These are phyloP conservation scores for Vigna angularis DNA, from an alignment of 306 rosid genomes.

Conservation along the genomic window DNA sequence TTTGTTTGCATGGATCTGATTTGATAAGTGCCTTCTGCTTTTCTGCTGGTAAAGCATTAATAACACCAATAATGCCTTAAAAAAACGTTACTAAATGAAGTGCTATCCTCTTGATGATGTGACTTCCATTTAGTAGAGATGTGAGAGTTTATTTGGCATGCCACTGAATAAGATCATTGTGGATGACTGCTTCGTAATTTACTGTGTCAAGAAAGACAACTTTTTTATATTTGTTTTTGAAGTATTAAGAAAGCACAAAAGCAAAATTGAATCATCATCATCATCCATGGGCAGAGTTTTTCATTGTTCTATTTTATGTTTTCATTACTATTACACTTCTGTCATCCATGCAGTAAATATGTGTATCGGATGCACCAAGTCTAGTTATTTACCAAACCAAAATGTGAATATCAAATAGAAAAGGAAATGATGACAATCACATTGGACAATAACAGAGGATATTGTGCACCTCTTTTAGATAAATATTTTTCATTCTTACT, in stretches of 20 bases:
- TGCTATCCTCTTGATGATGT: constrained; percentile 50
- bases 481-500: too few relatives aligned
- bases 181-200: constrained; percentile 7
- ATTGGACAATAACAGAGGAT: too few relatives aligned
- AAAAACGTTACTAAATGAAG: constrained; percentile 34
- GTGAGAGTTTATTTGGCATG: constrained; percentile 26
- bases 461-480: too few relatives aligned
- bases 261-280: too few relatives aligned
- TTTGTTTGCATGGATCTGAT: not conserved
- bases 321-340: too few relatives aligned
- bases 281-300: too few relatives aligned
- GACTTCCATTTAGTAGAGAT: constrained; percentile 53
- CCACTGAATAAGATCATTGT: not conserved
- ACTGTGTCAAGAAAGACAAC: constrained; percentile 27
- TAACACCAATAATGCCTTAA: constrained; percentile 40
- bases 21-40: constrained; percentile 40
- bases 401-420: not conserved
- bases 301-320: too few relatives aligned
- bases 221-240: too few relatives aligned
- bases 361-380: too few relatives aligned
- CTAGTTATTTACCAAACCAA: constrained; percentile 3
- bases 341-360: too few relatives aligned
- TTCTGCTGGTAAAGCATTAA: constrained; percentile 43
- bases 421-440: not conserved
- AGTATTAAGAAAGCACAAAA: too few relatives aligned